phyloP scores from a whole-genome alignment of 1,284 basidiomycete species.

The Ceratobasidium sp. region DNA sequence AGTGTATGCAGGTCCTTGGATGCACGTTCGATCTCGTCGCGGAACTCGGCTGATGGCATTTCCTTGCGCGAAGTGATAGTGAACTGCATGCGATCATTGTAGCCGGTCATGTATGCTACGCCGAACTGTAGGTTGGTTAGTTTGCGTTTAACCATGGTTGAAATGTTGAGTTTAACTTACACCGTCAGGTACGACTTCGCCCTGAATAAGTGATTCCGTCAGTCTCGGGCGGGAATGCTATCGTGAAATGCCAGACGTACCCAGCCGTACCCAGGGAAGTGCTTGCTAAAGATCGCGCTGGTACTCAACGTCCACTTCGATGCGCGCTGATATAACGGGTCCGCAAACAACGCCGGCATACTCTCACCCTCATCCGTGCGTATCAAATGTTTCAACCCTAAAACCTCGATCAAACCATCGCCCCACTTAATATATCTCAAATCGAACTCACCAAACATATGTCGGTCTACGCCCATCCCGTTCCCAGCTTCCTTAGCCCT shows the following conservation, averaged over 20 bases:
- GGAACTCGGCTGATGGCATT: constrained; percentile 79
- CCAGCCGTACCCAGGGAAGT: constrained; percentile 88
- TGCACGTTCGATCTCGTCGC: constrained; percentile 73
- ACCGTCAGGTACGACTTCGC: constrained; percentile 77
- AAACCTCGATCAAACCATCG: constrained; percentile 4
- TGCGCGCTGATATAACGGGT: constrained; percentile 76
- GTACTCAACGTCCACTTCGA: constrained; percentile 84
- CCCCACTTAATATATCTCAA: not conserved
- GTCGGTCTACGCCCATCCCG: constrained; percentile 85
- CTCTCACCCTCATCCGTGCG: constrained; percentile 67
- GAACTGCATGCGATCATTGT: constrained; percentile 77
- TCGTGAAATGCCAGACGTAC: constrained; percentile 66
- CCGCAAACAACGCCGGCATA: constrained; percentile 75
- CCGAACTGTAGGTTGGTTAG: constrained; percentile 63
- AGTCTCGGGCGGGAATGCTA: constrained; percentile 32
- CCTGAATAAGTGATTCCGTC: constrained; percentile 54
- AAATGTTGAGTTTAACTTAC: constrained; percentile 7
- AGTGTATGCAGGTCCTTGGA: constrained; percentile 74
- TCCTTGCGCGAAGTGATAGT: constrained; percentile 83
- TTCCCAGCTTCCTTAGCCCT: constrained; percentile 79
- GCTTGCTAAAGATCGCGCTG: constrained; percentile 86
- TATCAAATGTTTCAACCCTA: constrained; percentile 77
- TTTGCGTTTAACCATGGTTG: not conserved
- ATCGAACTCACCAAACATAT: constrained; percentile 71
- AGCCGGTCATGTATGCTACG: constrained; percentile 82